Base-by-base conservation (phyloP, 805 yeast genomes). In the Nakazawaea holstii region DNA sequence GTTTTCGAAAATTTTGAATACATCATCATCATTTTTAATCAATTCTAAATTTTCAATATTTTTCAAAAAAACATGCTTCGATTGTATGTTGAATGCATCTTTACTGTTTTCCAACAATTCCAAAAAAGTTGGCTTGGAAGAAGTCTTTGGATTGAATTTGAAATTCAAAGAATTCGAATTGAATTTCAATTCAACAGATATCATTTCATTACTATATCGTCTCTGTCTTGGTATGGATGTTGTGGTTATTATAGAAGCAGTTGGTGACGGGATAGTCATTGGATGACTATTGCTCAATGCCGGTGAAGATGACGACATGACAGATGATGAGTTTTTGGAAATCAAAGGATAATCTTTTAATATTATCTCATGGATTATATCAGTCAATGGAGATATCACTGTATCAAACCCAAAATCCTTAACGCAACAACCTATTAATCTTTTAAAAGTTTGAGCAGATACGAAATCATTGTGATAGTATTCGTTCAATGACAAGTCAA, bases 71-170 rank as follows among this genome's bases (percentile, higher is more conserved):
- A 48, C 37, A 35, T 35, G 29, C 13, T 63, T 64, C 8, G 56
- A 50, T 13, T 69, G 65, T 30, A 82, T 75, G n/a, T 77, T 74
- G 62, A 91, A 91, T 24, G 91, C 86, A 43, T 74, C 69, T 46
- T 79, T 79, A 13, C 88, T 89, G 59, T 89, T 90, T 48, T 85
- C 87, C 10, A 89, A 56, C n/a, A 91, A 65, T 63, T 91, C 98
- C 28, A 74, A 58, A 35, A 82, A 67, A 0, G 94, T 83, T 2
- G 98, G 98, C 6, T 95, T 84, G 0, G 95, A 84, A 39, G 84
- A 78, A 52, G 80, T 77, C 41, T 72, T 63, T 4, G 80, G 72
- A 11, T 86, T 79, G 61, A 76, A 91, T 3, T 79, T 74, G 57
- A 91, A 84, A 39, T 81, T 76, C 45, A 90, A 74, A 27, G 68